Base-by-base conservation (phyloP, 179 eudicot genomes). In the Kewa caespitosa region DNA sequence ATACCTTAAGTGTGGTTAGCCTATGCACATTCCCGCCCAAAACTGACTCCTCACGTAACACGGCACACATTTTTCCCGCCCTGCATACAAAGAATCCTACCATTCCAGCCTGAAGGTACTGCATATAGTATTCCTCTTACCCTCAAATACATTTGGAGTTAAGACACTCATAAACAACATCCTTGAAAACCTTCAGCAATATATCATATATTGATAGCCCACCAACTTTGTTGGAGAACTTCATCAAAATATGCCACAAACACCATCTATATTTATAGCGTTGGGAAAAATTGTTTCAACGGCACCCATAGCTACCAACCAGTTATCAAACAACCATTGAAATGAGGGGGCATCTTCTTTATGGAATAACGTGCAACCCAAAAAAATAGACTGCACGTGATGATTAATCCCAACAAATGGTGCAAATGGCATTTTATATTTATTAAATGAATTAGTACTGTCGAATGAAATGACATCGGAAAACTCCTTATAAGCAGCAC, bases 211-310 rank as follows among this genome's bases (percentile, higher is more conserved):
- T 73, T 23, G 6, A 18, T 41, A 22, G n/a, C n/a, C 20, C 13
- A 9, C 57, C 37, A 20, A 62, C 12, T 13, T 73, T 73, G 38
- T 33, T 33, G 22, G 23, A 8, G 12, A 73, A 73, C 36, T 43
- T 73, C 32, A 15, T 13, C 6, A 73, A 32, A 22, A 61, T 73
- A 23, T 73, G 67, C 57, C 76, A 23, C 41, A 73, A 73, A 12
- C 67, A 39, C 76, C 68, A 73, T 13, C 59, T 36, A 62, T 74
- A 69, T 10, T 22, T n/a, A n/a, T 25, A 18, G 76, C 17, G 9
- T 36, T 18, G 12, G 74, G 46, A 34, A 71, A 52, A 28, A 71
- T 46, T 5, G 2, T 25, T 30, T 66, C 32, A 23, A 66, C n/a
- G 8, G 30, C 70, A 6, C 23, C 43, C 65, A 71, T 71, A 2